Evolutionary conservation across 441 rosid species (phyloP), one percentile per base, ranked within the genome.

Genomic region (Mallotus repandus): DNA sequence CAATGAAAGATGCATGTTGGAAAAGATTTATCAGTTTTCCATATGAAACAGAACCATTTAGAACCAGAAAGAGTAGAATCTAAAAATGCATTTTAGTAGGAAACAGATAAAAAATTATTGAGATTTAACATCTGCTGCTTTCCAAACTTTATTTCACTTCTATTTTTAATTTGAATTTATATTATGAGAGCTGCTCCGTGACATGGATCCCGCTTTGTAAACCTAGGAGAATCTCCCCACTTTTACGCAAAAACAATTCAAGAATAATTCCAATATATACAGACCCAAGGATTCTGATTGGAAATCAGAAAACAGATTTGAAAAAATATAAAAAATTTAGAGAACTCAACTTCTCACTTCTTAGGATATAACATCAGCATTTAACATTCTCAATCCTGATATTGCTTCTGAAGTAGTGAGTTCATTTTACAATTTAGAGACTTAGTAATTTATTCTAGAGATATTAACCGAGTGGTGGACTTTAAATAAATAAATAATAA

Each of bases 311-410:
- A 25, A 25, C 29, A 25, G 29, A 25, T 25, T 25, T 25, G 29
- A 25, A 25, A 25, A 25, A 25, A 25, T 25, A 25, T 25, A 0
- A 25, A 25, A 25, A 0, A 25, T 25, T 25, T 25, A 2, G 29
- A 25, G 29, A 25, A 0, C 29, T 25, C 29, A 25, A 43, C 0
- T 43, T 4, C 46, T 43, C 6, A 43, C 7, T 43, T 43, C 46
- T 8, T 3, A 68, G 60, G 25, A 54, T 53, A 35, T 54, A 9
- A 52, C 5, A 68, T 60, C 59, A 68, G 66, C 41, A 63, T 41
- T 4, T 43, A 65, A 50, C 48, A 65, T 65, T 49, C 56, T 65
- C 41, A 65, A 66, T 25, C 29, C n/a, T 49, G 45, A 50, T 21
- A 54, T 19, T 35, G 62, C 61, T 35, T 68, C 62, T 25, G 29